Conservation (phyloP, 345 rosid genomes). For the Kernera saxatilis region DNA sequence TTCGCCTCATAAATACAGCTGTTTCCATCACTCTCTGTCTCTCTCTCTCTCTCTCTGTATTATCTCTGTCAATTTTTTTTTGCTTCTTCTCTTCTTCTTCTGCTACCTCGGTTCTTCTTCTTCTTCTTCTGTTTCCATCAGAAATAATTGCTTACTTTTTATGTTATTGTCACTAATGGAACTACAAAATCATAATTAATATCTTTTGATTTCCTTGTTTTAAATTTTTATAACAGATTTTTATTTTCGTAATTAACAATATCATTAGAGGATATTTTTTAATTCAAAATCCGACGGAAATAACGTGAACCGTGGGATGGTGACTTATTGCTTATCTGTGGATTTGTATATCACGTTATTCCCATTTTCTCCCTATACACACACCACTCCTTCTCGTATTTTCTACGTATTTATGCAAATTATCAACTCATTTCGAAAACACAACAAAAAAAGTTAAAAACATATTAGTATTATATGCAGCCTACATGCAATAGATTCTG, state of each 20-base stretch:
- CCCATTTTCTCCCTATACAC: slow-evolving; percentile 24
- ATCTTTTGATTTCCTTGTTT: neutral
- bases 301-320: slow-evolving; percentile 34
- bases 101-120: slow-evolving; percentile 9
- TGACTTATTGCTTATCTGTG: slow-evolving; percentile 29
- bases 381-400: neutral
- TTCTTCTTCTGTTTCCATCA: neutral
- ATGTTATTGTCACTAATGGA: slow-evolving; percentile 6
- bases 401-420: neutral
- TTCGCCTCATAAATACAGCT: slow-evolving; percentile 25
- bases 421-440: neutral
- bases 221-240: neutral
- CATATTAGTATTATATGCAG: neutral
- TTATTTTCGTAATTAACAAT: neutral
- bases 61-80: neutral
- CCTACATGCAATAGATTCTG: neutral
- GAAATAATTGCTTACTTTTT: neutral
- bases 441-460: neutral
- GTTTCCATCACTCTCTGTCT: slow-evolving; percentile 33
- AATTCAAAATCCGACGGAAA: slow-evolving; percentile 18
- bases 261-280: neutral
- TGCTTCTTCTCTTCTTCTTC: slow-evolving; percentile 10
- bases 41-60: neutral
- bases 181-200: neutral
- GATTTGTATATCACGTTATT: slow-evolving; percentile 27